Conservation (phyloP, 805 yeast genomes). For the Metschnikowia colocasiae region DNA sequence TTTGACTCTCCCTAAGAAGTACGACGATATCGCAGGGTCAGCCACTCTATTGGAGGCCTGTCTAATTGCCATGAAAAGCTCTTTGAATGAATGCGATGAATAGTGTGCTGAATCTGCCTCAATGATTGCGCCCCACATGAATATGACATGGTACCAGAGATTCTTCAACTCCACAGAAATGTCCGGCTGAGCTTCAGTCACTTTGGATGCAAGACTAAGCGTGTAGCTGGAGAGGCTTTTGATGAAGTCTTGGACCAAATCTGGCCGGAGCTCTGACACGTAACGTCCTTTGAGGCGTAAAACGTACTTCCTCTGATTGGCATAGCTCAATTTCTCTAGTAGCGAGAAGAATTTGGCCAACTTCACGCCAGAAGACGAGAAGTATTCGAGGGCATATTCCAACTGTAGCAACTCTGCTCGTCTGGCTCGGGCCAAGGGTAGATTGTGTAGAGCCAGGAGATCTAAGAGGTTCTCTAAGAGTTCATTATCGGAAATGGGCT, state of each 20-base stretch:
- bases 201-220: neutral
- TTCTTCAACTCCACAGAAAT: neutral
- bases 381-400: conserved; percentile 19
- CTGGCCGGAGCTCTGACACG: neutral
- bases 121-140: conserved; percentile 16
- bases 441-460: conserved; percentile 5
- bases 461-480: conserved; percentile 26
- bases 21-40: conserved; percentile 5
- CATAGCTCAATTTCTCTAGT: conserved; percentile 14
- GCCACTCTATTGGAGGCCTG: neutral
- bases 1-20: conserved; percentile 9
- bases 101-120: conserved; percentile 6
- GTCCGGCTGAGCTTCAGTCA: neutral
- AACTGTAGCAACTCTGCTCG: conserved; percentile 9
- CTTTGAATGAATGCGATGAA: conserved; percentile 3
- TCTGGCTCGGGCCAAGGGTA: neutral
- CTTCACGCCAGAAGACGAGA: conserved; percentile 19
- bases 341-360: conserved; percentile 24
- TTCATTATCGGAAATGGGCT: conserved; percentile 23
- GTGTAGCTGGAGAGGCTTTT: conserved; percentile 17
- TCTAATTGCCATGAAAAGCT: conserved; percentile 2
- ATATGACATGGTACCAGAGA: conserved; percentile 11
- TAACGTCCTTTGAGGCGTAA: conserved; percentile 9
- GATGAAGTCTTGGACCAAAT: conserved; percentile 10
- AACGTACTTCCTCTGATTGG: conserved; percentile 16